Evolutionary conservation across 2,329 filamentous ascomycete species (phyloP).

Genomic region (Colletotrichum eleusines): DNA sequence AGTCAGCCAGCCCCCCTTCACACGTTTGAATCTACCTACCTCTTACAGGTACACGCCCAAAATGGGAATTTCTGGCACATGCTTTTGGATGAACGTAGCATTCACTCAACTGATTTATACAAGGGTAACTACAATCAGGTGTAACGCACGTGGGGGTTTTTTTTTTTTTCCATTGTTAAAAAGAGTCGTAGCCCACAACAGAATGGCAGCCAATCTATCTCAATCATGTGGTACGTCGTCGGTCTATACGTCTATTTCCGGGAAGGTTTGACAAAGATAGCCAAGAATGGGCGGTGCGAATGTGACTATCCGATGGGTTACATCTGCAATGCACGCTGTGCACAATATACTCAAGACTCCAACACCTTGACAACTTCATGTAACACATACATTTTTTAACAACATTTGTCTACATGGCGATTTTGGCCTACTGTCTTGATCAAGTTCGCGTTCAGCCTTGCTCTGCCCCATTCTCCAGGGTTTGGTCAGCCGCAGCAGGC

Average conservation of each 20-base stretch:
- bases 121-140: background rate
- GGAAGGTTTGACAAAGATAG: background rate
- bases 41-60: slow-evolving; percentile 28
- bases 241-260: slow-evolving; percentile 12
- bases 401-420: background rate
- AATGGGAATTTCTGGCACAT: slow-evolving; percentile 15
- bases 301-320: background rate
- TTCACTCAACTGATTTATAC: slow-evolving; percentile 13
- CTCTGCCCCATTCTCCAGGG: background rate
- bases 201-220: background rate
- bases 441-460: background rate
- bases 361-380: background rate
- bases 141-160: too few relatives aligned
- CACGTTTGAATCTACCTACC: slow-evolving; percentile 27
- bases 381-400: background rate
- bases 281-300: background rate
- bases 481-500: background rate
- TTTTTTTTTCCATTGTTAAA: background rate
- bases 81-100: background rate
- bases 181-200: background rate
- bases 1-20: background rate
- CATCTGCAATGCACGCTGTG: too few relatives aligned
- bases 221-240: background rate
- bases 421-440: background rate
- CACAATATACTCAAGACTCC: slow-evolving; percentile 1